Evolutionary conservation across 257 asterid species (phyloP).

Genomic region (Jacaranda mimosifolia): DNA sequence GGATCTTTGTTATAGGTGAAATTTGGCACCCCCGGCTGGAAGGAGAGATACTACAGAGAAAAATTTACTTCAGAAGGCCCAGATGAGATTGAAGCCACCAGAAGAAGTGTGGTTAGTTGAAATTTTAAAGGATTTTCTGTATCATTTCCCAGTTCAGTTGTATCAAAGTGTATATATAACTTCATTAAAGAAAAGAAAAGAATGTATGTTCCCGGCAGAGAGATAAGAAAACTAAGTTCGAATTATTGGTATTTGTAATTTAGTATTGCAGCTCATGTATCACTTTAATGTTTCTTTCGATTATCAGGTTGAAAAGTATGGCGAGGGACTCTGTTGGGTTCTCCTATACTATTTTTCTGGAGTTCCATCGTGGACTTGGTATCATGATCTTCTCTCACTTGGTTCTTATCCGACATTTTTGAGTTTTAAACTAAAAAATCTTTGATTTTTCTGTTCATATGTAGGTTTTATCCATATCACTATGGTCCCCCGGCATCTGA

Average conservation of each 20-base stretch:
- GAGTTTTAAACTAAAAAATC: not conserved
- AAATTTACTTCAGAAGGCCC: slow-evolving; percentile 52
- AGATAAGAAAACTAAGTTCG: no score
- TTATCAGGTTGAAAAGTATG: slow-evolving; percentile 55
- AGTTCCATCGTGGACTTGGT: slow-evolving; percentile 80
- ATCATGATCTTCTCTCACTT: not conserved
- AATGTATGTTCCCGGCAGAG: no score
- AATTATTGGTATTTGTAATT: no score
- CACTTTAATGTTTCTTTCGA: not conserved
- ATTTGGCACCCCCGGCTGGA: slow-evolving; percentile 56
- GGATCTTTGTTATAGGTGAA: slow-evolving; percentile 48
- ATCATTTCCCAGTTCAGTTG: no score
- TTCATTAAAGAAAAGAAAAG: no score
- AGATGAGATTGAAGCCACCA: slow-evolving; percentile 44
- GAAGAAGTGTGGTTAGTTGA: slow-evolving; percentile 54
- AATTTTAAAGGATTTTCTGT: not conserved
- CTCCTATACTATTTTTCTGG: slow-evolving; percentile 63
- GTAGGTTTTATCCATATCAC: slow-evolving; percentile 66
- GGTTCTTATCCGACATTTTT: not conserved
- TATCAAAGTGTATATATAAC: no score
- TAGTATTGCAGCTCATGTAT: not conserved
- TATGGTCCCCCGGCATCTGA: slow-evolving; percentile 76
- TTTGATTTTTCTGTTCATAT: not conserved
- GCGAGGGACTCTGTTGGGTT: slow-evolving; percentile 80
- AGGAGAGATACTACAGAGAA: slow-evolving; percentile 55